Base-by-base conservation (phyloP, 441 rosid species). In the Flueggea neowawraea region DNA sequence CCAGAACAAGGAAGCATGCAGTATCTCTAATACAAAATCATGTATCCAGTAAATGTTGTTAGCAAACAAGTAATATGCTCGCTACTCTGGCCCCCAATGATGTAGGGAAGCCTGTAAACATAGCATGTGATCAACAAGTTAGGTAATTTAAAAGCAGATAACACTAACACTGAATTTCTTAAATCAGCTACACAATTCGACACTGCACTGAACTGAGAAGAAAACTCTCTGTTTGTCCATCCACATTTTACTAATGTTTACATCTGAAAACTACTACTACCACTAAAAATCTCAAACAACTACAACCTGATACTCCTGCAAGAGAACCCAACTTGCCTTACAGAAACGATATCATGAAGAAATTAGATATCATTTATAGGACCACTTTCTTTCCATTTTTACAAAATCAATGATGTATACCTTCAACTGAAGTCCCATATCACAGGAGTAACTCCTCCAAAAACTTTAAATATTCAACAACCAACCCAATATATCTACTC, bases 61-160 rank as follows among this genome's bases (percentile, higher is more conserved):
- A 47, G 58, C 58, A 64, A 68, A 71, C 64, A 54, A 75, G 66
- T 58, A 48, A 73, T 64, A 60, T 43, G 56, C 69, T 73, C 62
- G 73, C 67, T 12, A 60, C 39, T 66, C 76, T 67, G 62, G 68
- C 67, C 76, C 80, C 78, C 72, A 65, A 39, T 63, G 16, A 57
- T 55, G 69, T 69, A 69, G 76, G 78, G 82, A 80, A 75, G 78
- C 75, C 81, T 67, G 76, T 76, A 65, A 69, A 69, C 73, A 73
- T 69, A 51, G 57, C 66, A 52, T 36, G 72, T 56, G 64, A 55
- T 31, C 49, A 63, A 62, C 10, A 49, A 12, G 64, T 70, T 55
- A 73, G 71, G 72, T 62, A 31, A 13, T 14, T 56, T 16, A 33
- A 36, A 57, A 54, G 54, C 12, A 69, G 56, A 36, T 6, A 57